A percentile compares a stretch with the other conserved stretches of the same genome.
phyloP scores from a whole-genome alignment of 768 basidiomycete genomes.

The Termitomyces sp. region DNA sequence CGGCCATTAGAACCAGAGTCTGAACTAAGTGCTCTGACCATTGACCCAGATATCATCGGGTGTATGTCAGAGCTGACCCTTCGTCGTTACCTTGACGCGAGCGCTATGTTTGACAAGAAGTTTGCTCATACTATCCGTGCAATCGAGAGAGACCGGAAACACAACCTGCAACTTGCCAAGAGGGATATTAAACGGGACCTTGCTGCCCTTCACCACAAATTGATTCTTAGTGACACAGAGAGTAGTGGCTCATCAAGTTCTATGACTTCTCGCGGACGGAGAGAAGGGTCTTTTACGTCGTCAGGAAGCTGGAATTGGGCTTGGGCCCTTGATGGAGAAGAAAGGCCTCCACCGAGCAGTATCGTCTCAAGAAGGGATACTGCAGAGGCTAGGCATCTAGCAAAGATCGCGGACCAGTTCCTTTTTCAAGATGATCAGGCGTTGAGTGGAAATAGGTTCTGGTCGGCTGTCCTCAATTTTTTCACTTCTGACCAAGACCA shows the following conservation, averaged over 20 bases:
- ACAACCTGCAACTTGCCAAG: slow-evolving; percentile 57
- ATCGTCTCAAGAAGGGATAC: slow-evolving; percentile 90
- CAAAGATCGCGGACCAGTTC: slow-evolving; percentile 66
- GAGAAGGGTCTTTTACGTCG: slow-evolving; percentile 32
- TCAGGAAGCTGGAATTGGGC: slow-evolving; percentile 71
- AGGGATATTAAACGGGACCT: slow-evolving; percentile 56
- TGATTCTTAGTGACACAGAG: slow-evolving; percentile 24
- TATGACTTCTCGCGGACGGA: slow-evolving; percentile 18
- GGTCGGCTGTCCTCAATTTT: slow-evolving; percentile 61
- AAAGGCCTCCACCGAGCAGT: slow-evolving; percentile 86
- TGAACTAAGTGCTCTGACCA: slow-evolving; percentile 58
- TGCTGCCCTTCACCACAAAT: slow-evolving; percentile 35
- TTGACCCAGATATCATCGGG: slow-evolving; percentile 66
- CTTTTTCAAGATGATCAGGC: slow-evolving; percentile 50
- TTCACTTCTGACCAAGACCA: slow-evolving; percentile 48
- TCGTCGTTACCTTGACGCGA: slow-evolving; percentile 69
- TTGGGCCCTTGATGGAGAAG: slow-evolving; percentile 77
- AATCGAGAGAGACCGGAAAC: slow-evolving; percentile 63
- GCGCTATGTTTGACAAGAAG: slow-evolving; percentile 57
- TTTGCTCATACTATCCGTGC: slow-evolving; percentile 49
- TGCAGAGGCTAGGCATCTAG: slow-evolving; percentile 65
- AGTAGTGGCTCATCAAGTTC: slow-evolving; percentile 8
- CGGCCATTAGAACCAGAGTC: slow-evolving; percentile 70
- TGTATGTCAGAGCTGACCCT: slow-evolving; percentile 67
- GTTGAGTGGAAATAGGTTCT: slow-evolving; percentile 66